Evolutionary conservation across 1,139 yeast genomes (phyloP), one percentile per base, ranked within the genome.

Genomic region (Candida sanyaensis): DNA sequence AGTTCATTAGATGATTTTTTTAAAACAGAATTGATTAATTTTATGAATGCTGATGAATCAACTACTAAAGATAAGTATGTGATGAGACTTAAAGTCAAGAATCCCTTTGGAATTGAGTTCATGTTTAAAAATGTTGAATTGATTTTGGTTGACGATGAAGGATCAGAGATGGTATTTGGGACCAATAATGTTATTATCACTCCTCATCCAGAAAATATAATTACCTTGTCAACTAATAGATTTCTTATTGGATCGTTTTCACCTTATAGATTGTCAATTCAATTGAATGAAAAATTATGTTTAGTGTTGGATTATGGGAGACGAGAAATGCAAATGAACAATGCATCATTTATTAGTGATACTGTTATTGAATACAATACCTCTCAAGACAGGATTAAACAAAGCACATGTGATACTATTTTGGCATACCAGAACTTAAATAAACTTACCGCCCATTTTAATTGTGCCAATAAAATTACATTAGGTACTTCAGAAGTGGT

Each of bases 1-100:
- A 69, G 62, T 46, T 65, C 71, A 1, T 53, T 75, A 1, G 62
- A 62, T 2, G 58, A 63, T 2, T 49, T 77, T 8, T 73, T 80
- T 42, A 52, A 58, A 1, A 50, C 70, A 1, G 46, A 54, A 1
- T 51, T 73, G 10, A 43, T 50, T 9, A 70, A 74, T 1, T 63
- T 50, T 39, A 63, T 73, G 11, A 47, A 56, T 5, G 61, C 65
- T 2, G 66, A 66, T 39, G 58, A 54, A 2, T 49, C 57, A 0
- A 52, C 54, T 1, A 33, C 42, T 1, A 41, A 48, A 7, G 66
- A 65, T 41, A 51, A 49, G 13, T 69, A 69, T 49, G 64, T 34
- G 32, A 53, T 73, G 21, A 62, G 58, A 24, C 42, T 71, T 3
- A 52, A 58, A 9, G 32, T 74, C 1, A 41, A 40, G 3, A 73